A percentile compares a stretch with the other conserved stretches of the same genome.
phyloP scores from a whole-genome alignment of 1,284 basidiomycete species.

The Sporisorium reilianum region DNA sequence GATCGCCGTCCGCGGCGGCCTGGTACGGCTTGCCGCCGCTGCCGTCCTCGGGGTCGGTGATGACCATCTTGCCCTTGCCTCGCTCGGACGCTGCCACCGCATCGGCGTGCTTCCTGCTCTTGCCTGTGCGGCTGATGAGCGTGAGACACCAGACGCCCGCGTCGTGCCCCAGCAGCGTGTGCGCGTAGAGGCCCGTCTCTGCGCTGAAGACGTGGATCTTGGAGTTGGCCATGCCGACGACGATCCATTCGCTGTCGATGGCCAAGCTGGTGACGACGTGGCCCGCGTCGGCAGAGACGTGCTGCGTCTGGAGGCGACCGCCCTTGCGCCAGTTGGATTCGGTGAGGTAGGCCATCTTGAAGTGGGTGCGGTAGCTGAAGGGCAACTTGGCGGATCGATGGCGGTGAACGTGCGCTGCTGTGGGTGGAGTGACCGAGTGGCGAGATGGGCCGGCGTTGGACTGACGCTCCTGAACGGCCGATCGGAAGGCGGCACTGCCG shows the following conservation, averaged over 20 bases:
- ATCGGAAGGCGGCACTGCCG: constrained; percentile 3
- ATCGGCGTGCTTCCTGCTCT: constrained; percentile 12
- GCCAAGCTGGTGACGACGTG: constrained; percentile 86
- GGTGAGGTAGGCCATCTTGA: constrained; percentile 81
- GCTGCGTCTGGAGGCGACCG: constrained; percentile 81
- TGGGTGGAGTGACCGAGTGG: constrained; percentile 7
- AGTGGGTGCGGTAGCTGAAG: constrained; percentile 79
- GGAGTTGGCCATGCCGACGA: constrained; percentile 88
- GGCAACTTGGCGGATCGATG: constrained; percentile 46
- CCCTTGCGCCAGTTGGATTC: constrained; percentile 86
- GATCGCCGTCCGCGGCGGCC: constrained; percentile 51
- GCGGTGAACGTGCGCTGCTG: constrained; percentile 24
- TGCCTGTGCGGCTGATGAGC: constrained; percentile 72
- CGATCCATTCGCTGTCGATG: constrained; percentile 85
- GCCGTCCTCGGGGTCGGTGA: constrained; percentile 51
- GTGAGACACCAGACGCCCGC: constrained; percentile 92
- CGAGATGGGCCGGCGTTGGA: constrained; percentile 25
- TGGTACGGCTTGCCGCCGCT: constrained; percentile 48
- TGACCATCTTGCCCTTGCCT: constrained; percentile 51
- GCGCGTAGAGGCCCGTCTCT: constrained; percentile 80
- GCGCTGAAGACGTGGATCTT: constrained; percentile 90
- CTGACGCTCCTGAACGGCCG: constrained; percentile 15
- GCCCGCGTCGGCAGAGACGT: constrained; percentile 76
- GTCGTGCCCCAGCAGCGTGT: constrained; percentile 86
- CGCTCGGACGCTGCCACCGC: constrained; percentile 9